A percentile compares a stretch with the other conserved stretches of the same genome.
Evolutionary conservation across 306 rosid genomes (phyloP).

Genomic region (Medicago arabica): DNA sequence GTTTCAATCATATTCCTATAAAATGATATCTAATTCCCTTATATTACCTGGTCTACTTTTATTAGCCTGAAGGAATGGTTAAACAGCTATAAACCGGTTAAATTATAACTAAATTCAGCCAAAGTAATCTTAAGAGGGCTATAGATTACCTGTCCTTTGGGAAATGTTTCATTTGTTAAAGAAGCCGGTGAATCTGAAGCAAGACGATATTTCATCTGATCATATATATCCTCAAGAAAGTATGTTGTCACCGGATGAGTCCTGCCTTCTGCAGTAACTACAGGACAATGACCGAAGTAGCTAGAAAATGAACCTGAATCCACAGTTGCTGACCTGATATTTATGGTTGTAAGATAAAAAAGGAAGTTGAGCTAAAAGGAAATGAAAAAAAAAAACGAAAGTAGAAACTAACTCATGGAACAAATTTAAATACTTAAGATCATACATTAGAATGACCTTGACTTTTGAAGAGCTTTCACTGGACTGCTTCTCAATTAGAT

Average conservation of each 20-base stretch:
- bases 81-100: conserved; percentile 19
- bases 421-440: conserved; percentile 22
- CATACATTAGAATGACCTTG: conserved; percentile 93
- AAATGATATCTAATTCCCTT: conserved; percentile 2
- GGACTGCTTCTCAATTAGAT: conserved; percentile 77
- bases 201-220: conserved; percentile 70
- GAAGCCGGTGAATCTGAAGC: conserved; percentile 88
- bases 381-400: background rate
- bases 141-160: conserved; percentile 61
- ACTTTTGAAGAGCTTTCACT: conserved; percentile 55
- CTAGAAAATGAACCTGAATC: conserved; percentile 90
- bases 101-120: conserved; percentile 17
- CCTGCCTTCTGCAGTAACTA: conserved; percentile 90
- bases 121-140: conserved; percentile 27
- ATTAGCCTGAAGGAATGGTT: conserved; percentile 11
- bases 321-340: conserved; percentile 92
- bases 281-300: conserved; percentile 89
- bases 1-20: background rate
- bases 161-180: conserved; percentile 57
- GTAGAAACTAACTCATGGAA: conserved; percentile 16
- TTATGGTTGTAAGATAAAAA: conserved; percentile 34
- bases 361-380: conserved; percentile 17
- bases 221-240: conserved; percentile 93
- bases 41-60: background rate
- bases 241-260: conserved; percentile 84